phyloP scores from a whole-genome alignment of 2,329 filamentous ascomycete species.

The Fusarium sp. region DNA sequence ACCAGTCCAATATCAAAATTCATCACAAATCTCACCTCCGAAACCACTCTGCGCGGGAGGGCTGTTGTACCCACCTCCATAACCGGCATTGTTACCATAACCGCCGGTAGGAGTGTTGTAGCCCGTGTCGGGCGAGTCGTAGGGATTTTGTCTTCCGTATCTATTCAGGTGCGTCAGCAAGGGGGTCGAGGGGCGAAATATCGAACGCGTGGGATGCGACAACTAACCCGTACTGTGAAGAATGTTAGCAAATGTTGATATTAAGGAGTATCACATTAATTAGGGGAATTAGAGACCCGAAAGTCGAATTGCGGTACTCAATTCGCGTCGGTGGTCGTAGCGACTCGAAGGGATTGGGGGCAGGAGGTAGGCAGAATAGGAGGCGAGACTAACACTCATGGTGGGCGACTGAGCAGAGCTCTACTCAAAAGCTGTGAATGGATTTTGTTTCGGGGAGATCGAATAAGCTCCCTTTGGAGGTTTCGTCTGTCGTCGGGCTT shows the following conservation, averaged over 20 bases:
- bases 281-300: background rate
- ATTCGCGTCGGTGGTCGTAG: conserved; percentile 6
- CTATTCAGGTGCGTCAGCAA: conserved; percentile 55
- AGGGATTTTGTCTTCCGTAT: conserved; percentile 70
- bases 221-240: conserved; percentile 67
- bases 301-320: background rate
- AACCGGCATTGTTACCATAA: conserved; percentile 48
- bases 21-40: conserved; percentile 39
- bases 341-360: conserved; percentile 16
- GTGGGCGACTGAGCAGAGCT: conserved; percentile 38
- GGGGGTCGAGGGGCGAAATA: conserved; percentile 3
- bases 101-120: conserved; percentile 47
- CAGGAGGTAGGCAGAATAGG: conserved; percentile 24
- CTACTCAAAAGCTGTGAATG: conserved; percentile 11
- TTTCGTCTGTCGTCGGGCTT: conserved; percentile 3
- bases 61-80: conserved; percentile 44
- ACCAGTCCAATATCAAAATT: background rate
- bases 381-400: conserved; percentile 49
- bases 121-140: conserved; percentile 64
- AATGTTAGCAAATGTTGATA: conserved; percentile 45
- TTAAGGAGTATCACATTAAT: background rate
- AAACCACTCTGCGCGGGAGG: conserved; percentile 32
- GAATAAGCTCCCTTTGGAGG: background rate
- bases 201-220: conserved; percentile 21
- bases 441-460: background rate